These are phyloP conservation scores for Penicillium decumbens DNA, from an alignment of 2,329 filamentous ascomycete genomes.

Conservation along the genomic window DNA sequence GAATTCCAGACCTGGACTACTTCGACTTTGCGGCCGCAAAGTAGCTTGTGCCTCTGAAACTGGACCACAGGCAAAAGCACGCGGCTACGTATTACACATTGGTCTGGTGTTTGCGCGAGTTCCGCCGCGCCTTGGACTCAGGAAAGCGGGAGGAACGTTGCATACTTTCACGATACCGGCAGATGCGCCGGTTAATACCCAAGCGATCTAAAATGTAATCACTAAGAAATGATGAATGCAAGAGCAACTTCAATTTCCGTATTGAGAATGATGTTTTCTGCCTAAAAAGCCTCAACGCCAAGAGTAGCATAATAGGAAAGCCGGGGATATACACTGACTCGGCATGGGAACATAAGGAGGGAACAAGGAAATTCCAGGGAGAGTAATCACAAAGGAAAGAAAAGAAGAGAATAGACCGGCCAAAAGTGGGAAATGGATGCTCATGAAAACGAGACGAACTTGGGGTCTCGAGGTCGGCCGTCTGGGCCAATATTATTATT, in stretches of 20 bases:
- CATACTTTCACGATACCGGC: background rate
- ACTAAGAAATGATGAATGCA: background rate
- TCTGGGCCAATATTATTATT: slow-evolving; percentile 85
- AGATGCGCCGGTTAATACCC: background rate
- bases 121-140: background rate
- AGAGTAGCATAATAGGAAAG: background rate
- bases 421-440: background rate
- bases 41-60: background rate
- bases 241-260: background rate
- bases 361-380: slow-evolving; percentile 1
- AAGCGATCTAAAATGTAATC: background rate
- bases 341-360: background rate
- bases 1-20: background rate
- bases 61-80: background rate
- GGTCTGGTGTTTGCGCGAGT: background rate
- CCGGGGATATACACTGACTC: background rate
- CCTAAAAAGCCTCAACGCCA: background rate
- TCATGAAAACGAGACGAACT: slow-evolving; percentile 88
- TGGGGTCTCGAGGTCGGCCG: slow-evolving; percentile 81
- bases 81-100: background rate
- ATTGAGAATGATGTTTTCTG: background rate
- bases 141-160: background rate
- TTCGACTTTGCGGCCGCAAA: background rate
- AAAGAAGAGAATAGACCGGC: slow-evolving; percentile 1
- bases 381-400: background rate